These are phyloP conservation scores for Penicillium sp. DNA, from an alignment of 2,329 filamentous ascomycete genomes.

Conservation along the genomic window DNA sequence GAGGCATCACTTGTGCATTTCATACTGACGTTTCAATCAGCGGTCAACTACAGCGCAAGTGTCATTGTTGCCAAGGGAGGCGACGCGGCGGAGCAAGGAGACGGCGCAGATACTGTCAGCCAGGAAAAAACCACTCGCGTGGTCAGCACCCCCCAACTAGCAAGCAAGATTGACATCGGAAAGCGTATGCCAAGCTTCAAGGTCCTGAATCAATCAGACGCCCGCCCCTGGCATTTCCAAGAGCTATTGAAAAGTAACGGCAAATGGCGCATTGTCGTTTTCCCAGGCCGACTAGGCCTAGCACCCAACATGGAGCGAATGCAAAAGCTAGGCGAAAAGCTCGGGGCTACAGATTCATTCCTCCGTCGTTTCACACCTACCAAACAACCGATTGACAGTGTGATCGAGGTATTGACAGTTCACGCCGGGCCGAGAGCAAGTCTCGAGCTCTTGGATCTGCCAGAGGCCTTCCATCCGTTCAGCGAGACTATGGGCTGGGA, in stretches of 20 bases:
- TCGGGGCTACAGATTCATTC: slow-evolving; percentile 46
- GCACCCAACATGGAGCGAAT: slow-evolving; percentile 51
- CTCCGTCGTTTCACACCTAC: slow-evolving; percentile 51
- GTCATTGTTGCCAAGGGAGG: slow-evolving; percentile 60
- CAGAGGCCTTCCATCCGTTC: slow-evolving; percentile 54
- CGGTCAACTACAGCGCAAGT: slow-evolving; percentile 62
- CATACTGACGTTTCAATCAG: slow-evolving; percentile 28
- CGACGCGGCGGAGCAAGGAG: slow-evolving; percentile 49
- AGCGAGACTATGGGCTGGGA: slow-evolving; percentile 56
- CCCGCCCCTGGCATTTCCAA: slow-evolving; percentile 45
- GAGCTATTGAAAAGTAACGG: slow-evolving; percentile 44
- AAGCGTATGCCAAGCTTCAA: slow-evolving; percentile 41
- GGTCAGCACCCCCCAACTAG: slow-evolving; percentile 26
- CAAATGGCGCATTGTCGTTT: slow-evolving; percentile 53
- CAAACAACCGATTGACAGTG: slow-evolving; percentile 45
- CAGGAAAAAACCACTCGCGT: slow-evolving; percentile 22
- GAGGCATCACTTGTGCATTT: neutral
- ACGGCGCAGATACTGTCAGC: slow-evolving; percentile 51
- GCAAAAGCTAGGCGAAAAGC: slow-evolving; percentile 52
- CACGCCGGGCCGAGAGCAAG: slow-evolving; percentile 57
- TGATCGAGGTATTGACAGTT: slow-evolving; percentile 64
- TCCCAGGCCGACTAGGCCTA: slow-evolving; percentile 61
- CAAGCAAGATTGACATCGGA: slow-evolving; percentile 38
- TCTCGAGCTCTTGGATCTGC: slow-evolving; percentile 55
- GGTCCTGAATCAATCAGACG: slow-evolving; percentile 44